Conservation (phyloP, 2,329 filamentous ascomycete genomes). For the Talaromyces verruculosus region DNA sequence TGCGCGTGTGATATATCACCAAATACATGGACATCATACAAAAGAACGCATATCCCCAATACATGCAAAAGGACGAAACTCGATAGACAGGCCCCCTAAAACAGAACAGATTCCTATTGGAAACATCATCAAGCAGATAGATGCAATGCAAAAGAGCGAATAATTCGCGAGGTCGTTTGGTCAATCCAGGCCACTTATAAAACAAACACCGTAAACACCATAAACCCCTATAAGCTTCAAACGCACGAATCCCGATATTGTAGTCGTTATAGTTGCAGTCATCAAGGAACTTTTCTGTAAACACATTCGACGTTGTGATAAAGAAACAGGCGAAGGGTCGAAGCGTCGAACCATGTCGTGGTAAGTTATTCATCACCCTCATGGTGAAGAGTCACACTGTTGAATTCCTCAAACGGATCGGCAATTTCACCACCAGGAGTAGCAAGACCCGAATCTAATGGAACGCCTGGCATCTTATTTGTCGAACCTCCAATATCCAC, state of each 20-base stretch:
- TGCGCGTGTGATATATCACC: not conserved
- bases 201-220: constrained; percentile 11
- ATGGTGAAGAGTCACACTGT: constrained; percentile 95
- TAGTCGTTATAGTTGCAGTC: constrained; percentile 15
- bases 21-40: constrained; percentile 4
- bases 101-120: not conserved
- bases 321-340: not conserved
- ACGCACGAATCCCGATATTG: not conserved
- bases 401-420: constrained; percentile 98
- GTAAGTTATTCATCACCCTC: constrained; percentile 70
- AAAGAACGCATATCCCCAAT: constrained; percentile 1
- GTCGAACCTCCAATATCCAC: constrained; percentile 63
- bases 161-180: not conserved
- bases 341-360: not conserved
- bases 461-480: constrained; percentile 68
- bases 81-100: not conserved
- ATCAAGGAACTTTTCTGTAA: constrained; percentile 10
- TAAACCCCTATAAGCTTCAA: constrained; percentile 2
- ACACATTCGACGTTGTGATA: not conserved
- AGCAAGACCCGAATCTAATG: constrained; percentile 77
- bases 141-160: constrained; percentile 10
- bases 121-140: constrained; percentile 12
- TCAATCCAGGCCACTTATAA: not conserved
- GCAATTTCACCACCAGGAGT: constrained; percentile 79
- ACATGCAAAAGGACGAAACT: constrained; percentile 11